Conservation (phyloP, 805 yeast genomes). For the Yarrowia sp. region DNA sequence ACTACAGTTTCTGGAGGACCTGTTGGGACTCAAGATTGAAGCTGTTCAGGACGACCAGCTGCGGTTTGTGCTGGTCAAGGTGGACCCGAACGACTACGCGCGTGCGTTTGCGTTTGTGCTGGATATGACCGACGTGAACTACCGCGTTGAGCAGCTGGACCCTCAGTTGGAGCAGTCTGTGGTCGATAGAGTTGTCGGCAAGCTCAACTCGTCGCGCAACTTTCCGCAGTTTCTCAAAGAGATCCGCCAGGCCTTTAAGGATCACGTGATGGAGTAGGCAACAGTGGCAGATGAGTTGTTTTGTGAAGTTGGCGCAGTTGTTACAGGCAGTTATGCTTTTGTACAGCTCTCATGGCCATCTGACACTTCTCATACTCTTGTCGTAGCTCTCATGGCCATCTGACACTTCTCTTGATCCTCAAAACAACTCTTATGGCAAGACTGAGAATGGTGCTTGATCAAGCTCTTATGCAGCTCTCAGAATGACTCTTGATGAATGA, state of each 20-base stretch:
- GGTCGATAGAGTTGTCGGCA: constrained; percentile 42
- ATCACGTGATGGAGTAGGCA: not conserved
- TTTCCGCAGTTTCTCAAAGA: constrained; percentile 46
- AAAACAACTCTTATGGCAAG: too few relatives aligned
- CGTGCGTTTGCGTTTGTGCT: constrained; percentile 56
- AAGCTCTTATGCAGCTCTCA: too few relatives aligned
- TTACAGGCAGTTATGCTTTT: not conserved
- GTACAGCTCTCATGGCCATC: too few relatives aligned
- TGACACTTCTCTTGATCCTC: too few relatives aligned
- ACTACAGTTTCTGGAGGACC: constrained; percentile 58
- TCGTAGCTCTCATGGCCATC: too few relatives aligned
- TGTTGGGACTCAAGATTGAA: constrained; percentile 63
- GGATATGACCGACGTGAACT: constrained; percentile 54
- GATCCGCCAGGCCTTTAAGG: constrained; percentile 45
- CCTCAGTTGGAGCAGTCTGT: constrained; percentile 52
- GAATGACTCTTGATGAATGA: too few relatives aligned
- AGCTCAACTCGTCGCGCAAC: constrained; percentile 45
- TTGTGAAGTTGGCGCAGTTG: too few relatives aligned
- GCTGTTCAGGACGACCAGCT: constrained; percentile 58
- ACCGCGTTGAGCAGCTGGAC: constrained; percentile 49
- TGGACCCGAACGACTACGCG: constrained; percentile 56
- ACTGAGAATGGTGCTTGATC: too few relatives aligned
- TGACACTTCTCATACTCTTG: too few relatives aligned
- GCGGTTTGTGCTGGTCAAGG: constrained; percentile 57
- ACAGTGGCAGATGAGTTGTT: too few relatives aligned